Base-by-base conservation (phyloP, 305 asterid species). In the Striga hermonthica region DNA sequence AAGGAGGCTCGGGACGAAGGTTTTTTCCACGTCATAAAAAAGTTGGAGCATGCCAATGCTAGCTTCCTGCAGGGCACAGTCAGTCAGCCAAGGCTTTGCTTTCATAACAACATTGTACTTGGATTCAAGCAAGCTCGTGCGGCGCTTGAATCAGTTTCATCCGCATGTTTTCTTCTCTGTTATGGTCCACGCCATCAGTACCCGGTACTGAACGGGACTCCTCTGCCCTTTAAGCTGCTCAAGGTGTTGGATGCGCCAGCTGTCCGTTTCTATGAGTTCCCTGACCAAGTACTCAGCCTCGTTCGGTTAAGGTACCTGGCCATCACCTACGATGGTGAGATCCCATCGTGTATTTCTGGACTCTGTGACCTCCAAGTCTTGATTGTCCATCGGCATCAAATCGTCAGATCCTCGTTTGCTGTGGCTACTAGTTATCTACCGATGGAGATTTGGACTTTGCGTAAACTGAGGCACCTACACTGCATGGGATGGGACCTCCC, bases 1-100 rank as follows among this genome's bases (percentile, higher is more conserved):
- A 44, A 31, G 16, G 53, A 62, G 58, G 81, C 78, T 3, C 34
- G 36, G 48, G 50, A 66, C 8, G 70, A 61, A 11, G 70, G 50
- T 57, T 47, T 69, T 12, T 69, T 56, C 31, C 64, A 12, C 1
- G 60, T 54, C 22, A 28, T 66, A 9, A 28, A 60, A 5, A 47
- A 11, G 56, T 3, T 22, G 31, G 31, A 22, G 31, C 31, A 22
- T 2, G 31, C 57, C 28, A 16, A 16, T 0, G 12, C 14, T 5
- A 6, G 28, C 12, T 37, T 45, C 36, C 48, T 36, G 11, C 11
- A 56, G 12, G 71, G 13, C 9, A 13, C 6, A 0, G 1, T 10
- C 5, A 12, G 2, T 0, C 47, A 35, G 7, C 68, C 35, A 1
- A 66, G 76, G 11, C 4, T 66, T 15, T 75, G 60, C 68, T 45